Evolutionary conservation across 306 rosid genomes (phyloP), one percentile per base, ranked within the genome.

Genomic region (Geum urbanum): DNA sequence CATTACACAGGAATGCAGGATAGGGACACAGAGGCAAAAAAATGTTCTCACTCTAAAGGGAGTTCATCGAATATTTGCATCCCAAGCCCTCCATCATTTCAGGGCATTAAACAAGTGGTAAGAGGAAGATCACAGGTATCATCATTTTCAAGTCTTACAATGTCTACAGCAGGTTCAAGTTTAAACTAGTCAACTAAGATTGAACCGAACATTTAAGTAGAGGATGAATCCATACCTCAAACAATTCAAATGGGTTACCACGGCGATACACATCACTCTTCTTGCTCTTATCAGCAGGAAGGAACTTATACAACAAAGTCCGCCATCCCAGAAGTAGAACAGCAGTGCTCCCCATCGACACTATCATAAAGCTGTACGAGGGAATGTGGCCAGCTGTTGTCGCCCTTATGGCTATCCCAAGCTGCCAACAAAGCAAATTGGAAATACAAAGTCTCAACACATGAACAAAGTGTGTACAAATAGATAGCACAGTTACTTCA

Each of bases 161-260:
- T 55, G 20, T 55, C 40, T 10, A 56, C 7, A 20, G 32, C 58
- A 53, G 3, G n/a, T 53, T 9, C 19, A 20, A 63, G 14, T 45
- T 65, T 47, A 7, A 7, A 45, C 41, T 44, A 2, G 8, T 19
- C 32, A 45, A 45, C 10, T 20, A 27, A 22, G 43, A 47, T 46
- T 41, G 4, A 16, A 73, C 49, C 16, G 18, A 58, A 7, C 18
- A 61, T 27, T 14, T 7, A 53, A 10, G 51, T 1, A 64, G 53
- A 56, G 16, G 57, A 57, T 3, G 9, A 35, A 0, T 5, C 7
- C 18, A 9, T 83, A 94, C 99, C 99, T 89, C 96, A 80, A 91
- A 91, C 69, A 94, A 84, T 81, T 94, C 99, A 71, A 91, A 91
- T 45, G 95, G 92, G 75, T 74, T 94, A 41, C 99, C 99, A 1